Base-by-base conservation (phyloP, 139 green algal species). In the Coelastrella sp. region DNA sequence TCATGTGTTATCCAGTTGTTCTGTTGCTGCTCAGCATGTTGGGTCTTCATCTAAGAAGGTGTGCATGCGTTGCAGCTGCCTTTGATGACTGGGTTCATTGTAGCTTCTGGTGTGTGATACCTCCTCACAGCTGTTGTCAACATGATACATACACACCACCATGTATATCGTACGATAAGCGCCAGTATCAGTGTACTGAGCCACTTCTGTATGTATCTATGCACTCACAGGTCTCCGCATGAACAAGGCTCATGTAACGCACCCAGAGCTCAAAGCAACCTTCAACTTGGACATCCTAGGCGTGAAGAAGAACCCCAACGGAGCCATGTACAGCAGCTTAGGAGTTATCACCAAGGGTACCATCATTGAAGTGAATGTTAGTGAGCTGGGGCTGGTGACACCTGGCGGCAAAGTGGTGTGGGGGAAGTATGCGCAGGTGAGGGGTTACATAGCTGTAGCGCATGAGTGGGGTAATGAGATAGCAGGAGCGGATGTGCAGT, bases 241-340 rank as follows among this genome's bases (percentile, higher is more conserved):
- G 96, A 99, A 93, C 77, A 99, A 99, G 95, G 98, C 98, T 65
- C 97, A 99, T 87, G 96, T 99, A 22, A 99, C 98, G 20, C 98
- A 99, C 92, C 98, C 98, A 1, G 98, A 99, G 95, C 97, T 99
- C 22, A 99, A 99, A 91, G 96, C 95, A 80, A 99, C 98, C 17
- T 99, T 99, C 92, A 96, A 97, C 90, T 93, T 99, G 87, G 96
- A 99, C 32, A 99, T 99, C 89, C 95, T 99, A 54, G 98, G 98
- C 19, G 96, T 99, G 56, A 99, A 99, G 96, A 99, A 99, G 95
- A 99, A 99, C 94, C 98, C 98, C 74, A 99, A 99, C 92, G 98
- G 98, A 5, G 92, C 95, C 81, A 98, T 98, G 92, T 99, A 99
- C 95, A 98, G 97, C 2, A 95, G 93, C 75, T 93, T 99, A 83